These are phyloP conservation scores for Cercospora berteroae DNA, from an alignment of 2,329 filamentous ascomycete genomes.

Conservation along the genomic window DNA sequence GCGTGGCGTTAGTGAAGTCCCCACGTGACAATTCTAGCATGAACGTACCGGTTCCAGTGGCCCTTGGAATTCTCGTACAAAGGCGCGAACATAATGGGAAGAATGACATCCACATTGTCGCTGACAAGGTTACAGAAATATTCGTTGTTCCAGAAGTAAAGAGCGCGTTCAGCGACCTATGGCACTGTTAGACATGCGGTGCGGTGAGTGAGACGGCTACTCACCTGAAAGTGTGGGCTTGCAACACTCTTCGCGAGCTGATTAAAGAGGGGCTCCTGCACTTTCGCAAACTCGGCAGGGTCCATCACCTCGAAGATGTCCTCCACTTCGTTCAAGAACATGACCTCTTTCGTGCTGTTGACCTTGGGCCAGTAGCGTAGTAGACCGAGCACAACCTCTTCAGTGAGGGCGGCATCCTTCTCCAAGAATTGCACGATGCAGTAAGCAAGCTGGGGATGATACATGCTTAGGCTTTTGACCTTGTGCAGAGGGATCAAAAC, in stretches of 20 bases:
- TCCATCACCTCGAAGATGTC: constrained; percentile 99
- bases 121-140: constrained; percentile 99
- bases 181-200: constrained; percentile 16
- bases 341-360: constrained; percentile 99
- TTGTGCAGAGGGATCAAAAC: constrained; percentile 94
- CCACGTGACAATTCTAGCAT: too few relatives aligned
- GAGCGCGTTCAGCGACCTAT: constrained; percentile 84
- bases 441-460: constrained; percentile 95
- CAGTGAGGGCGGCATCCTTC: constrained; percentile 93
- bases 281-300: constrained; percentile 95
- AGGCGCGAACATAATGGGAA: constrained; percentile 98
- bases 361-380: constrained; percentile 98
- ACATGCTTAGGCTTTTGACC: constrained; percentile 99
- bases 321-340: constrained; percentile 98
- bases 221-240: constrained; percentile 90
- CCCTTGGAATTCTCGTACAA: constrained; percentile 99
- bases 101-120: constrained; percentile 96
- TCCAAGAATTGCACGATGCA: constrained; percentile 99
- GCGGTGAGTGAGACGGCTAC: background rate
- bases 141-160: constrained; percentile 99
- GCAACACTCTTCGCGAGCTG: constrained; percentile 97
- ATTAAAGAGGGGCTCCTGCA: constrained; percentile 95
- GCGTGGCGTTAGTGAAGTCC: constrained; percentile 18
- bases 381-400: constrained; percentile 94
- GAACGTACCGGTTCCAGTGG: constrained; percentile 89